phyloP scores from a whole-genome alignment of 257 asterid species.

The Plantago elongata region DNA sequence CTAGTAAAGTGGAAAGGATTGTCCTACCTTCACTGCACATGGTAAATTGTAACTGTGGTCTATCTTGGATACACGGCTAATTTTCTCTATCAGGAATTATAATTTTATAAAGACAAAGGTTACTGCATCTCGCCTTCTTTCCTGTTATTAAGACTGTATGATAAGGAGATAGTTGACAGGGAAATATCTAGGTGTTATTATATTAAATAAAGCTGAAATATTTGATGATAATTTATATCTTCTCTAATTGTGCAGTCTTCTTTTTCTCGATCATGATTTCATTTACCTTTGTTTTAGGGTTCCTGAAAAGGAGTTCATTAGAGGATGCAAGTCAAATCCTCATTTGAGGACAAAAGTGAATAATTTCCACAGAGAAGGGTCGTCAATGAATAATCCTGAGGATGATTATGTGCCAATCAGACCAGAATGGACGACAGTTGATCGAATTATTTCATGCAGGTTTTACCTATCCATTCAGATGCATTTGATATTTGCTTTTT shows the following conservation, averaged over 20 bases:
- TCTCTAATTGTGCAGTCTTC: constrained; percentile 3
- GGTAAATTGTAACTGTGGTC: constrained; percentile 25
- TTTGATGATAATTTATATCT: constrained; percentile 13
- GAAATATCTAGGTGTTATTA: too few relatives aligned
- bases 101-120: background rate
- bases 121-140: too few relatives aligned
- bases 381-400: constrained; percentile 59
- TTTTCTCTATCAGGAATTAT: background rate
- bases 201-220: too few relatives aligned
- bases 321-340: constrained; percentile 85
- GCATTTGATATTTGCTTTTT: background rate
- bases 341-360: constrained; percentile 81
- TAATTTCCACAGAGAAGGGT: constrained; percentile 70
- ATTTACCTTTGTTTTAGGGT: constrained; percentile 52
- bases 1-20: constrained; percentile 63
- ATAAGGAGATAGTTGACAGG: too few relatives aligned
- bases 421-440: constrained; percentile 94
- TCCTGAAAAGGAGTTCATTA: constrained; percentile 77
- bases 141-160: too few relatives aligned
- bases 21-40: constrained; percentile 59
- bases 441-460: constrained; percentile 91
- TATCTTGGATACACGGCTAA: constrained; percentile 1
- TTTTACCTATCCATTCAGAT: constrained; percentile 19
- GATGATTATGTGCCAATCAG: constrained; percentile 82
- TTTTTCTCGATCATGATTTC: background rate